A percentile compares a stretch with the other conserved stretches of the same genome.
These are phyloP conservation scores for Actinidia chinensis DNA, from an alignment of 179 eudicot species.

Conservation along the genomic window DNA sequence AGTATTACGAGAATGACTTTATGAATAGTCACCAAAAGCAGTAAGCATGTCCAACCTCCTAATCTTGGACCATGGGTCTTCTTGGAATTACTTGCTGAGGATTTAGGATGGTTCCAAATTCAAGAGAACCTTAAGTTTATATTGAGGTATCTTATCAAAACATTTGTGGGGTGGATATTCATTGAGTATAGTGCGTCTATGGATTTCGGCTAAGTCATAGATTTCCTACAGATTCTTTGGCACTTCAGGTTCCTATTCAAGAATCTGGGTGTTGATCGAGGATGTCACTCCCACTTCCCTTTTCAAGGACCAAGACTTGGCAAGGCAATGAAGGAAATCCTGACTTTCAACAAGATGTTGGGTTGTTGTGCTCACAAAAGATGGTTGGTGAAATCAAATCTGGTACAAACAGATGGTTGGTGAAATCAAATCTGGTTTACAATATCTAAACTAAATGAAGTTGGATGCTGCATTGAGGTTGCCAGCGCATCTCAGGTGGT, in stretches of 20 bases:
- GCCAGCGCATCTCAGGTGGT: conserved; percentile 56
- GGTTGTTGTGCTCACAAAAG: no score
- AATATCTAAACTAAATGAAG: conserved; percentile 55
- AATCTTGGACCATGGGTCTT: conserved; percentile 97
- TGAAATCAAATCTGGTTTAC: conserved; percentile 57
- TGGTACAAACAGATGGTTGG: conserved; percentile 51
- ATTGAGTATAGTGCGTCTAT: not conserved
- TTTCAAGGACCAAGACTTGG: conserved; percentile 71
- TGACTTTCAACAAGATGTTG: conserved; percentile 84
- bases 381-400: no score
- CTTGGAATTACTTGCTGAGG: conserved; percentile 82
- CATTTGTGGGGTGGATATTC: not conserved
- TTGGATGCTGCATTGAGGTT: conserved; percentile 73
- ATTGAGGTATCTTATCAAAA: conserved; percentile 90
- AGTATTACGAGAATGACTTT: conserved; percentile 94
- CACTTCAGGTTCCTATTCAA: conserved; percentile 78
- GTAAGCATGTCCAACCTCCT: conserved; percentile 90
- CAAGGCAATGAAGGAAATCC: conserved; percentile 89
- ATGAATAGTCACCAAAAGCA: conserved; percentile 70
- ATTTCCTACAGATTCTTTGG: conserved; percentile 13
- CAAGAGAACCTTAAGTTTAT: conserved; percentile 22
- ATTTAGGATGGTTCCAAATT: conserved; percentile 91
- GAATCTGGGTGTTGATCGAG: conserved; percentile 78
- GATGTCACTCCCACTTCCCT: conserved; percentile 77
- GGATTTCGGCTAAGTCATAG: not conserved